Evolutionary conservation across 2,329 filamentous ascomycete genomes (phyloP).

Genomic region (Ophiosphaerella korrae): DNA sequence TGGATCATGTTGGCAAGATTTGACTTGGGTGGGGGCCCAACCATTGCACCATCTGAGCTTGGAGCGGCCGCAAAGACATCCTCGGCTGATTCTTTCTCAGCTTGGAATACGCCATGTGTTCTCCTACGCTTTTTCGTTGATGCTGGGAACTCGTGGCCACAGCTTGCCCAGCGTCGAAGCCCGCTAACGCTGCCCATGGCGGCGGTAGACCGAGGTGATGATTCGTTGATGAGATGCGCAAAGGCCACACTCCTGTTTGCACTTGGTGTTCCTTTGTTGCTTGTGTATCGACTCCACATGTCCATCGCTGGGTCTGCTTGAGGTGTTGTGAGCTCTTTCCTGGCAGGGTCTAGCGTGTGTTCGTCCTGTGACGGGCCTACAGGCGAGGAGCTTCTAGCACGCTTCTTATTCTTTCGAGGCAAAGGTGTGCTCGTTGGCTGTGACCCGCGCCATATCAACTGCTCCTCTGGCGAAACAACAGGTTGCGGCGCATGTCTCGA

Average conservation of each 20-base stretch:
- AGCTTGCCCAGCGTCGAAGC: constrained; percentile 57
- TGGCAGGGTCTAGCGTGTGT: constrained; percentile 27
- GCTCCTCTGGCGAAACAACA: constrained; percentile 63
- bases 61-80: constrained; percentile 37
- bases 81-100: constrained; percentile 29
- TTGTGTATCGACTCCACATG: constrained; percentile 54
- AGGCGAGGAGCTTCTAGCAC: constrained; percentile 55
- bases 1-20: constrained; percentile 47
- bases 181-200: constrained; percentile 54
- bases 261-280: constrained; percentile 44
- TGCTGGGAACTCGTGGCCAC: constrained; percentile 55
- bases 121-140: constrained; percentile 50
- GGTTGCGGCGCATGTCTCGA: constrained; percentile 54
- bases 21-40: constrained; percentile 29
- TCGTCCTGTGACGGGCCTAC: constrained; percentile 48
- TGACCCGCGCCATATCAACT: constrained; percentile 63
- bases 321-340: constrained; percentile 47
- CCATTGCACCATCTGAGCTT: constrained; percentile 39
- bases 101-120: constrained; percentile 40
- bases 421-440: constrained; percentile 52
- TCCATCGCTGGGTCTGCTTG: constrained; percentile 55
- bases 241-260: constrained; percentile 47
- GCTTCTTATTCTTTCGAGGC: constrained; percentile 49
- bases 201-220: constrained; percentile 52
- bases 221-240: constrained; percentile 52